phyloP scores from a whole-genome alignment of 148 eudicot genomes.

The Vaccinium corymbosum region DNA sequence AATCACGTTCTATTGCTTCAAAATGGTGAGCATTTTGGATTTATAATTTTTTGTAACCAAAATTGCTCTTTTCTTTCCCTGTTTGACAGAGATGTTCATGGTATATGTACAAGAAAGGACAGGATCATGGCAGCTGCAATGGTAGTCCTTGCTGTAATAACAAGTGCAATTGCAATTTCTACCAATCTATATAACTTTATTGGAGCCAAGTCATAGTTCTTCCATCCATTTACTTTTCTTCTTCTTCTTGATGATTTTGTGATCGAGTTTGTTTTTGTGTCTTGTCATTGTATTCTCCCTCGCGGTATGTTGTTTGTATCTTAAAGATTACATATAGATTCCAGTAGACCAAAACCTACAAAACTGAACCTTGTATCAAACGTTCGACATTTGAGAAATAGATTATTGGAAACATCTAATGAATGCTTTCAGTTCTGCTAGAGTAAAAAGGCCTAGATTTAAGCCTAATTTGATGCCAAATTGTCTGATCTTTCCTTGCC shows the following conservation, averaged over 20 bases:
- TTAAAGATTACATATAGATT: background rate
- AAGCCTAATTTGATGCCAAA: background rate
- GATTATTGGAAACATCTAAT: background rate
- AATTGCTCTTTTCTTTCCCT: background rate
- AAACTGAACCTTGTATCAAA: background rate
- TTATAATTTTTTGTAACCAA: background rate
- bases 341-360: background rate
- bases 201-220: slow-evolving; percentile 23
- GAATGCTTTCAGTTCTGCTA: background rate
- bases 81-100: slow-evolving; percentile 70
- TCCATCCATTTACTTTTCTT: background rate
- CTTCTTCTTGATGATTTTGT: background rate
- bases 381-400: background rate
- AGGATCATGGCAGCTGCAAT: slow-evolving; percentile 53
- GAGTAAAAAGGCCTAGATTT: background rate
- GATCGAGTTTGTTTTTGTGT: background rate
- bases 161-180: slow-evolving; percentile 72
- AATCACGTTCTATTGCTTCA: background rate
- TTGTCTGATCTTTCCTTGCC: background rate
- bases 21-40: background rate
- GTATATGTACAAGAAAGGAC: slow-evolving; percentile 64
- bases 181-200: slow-evolving; percentile 47
- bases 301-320: background rate
- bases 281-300: background rate
- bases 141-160: slow-evolving; percentile 59